phyloP scores from a whole-genome alignment of 2,329 filamentous ascomycete genomes.

The Claviceps sp. region DNA sequence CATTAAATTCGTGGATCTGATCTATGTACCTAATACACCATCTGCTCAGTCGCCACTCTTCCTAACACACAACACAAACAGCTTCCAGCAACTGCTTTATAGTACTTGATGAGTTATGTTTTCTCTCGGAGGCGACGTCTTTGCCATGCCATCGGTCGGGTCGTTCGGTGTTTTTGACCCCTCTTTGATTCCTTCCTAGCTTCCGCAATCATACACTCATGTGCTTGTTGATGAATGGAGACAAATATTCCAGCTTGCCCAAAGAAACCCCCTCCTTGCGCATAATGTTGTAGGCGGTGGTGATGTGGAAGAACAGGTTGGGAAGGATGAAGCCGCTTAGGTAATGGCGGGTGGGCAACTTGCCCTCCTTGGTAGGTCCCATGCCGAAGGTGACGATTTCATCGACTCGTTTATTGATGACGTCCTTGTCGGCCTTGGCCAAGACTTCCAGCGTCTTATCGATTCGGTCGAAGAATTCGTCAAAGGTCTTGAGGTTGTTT shows the following conservation, averaged over 20 bases:
- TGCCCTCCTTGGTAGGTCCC: conserved; percentile 15
- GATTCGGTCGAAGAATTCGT: conserved; percentile 22
- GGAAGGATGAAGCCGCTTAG: conserved; percentile 36
- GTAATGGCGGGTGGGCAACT: conserved; percentile 25
- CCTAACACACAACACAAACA: not conserved
- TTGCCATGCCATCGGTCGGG: not conserved
- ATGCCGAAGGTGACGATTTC: conserved; percentile 18
- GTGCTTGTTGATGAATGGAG: conserved; percentile 16
- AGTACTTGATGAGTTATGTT: not conserved
- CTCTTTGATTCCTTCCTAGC: not conserved
- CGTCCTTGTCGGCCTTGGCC: conserved; percentile 18
- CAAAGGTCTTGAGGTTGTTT: conserved; percentile 20
- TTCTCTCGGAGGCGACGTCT: not conserved
- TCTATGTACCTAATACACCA: not conserved
- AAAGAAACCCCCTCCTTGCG: conserved; percentile 47
- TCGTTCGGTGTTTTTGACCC: not conserved
- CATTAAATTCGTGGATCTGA: not conserved
- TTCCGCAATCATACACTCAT: not conserved
- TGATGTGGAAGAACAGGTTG: conserved; percentile 52
- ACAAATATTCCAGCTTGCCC: conserved; percentile 44
- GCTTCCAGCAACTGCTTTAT: not conserved
- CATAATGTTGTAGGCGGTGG: conserved; percentile 45
- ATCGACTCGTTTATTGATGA: conserved; percentile 18
- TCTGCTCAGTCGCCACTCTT: not conserved
- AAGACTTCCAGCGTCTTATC: conserved; percentile 17